These are phyloP conservation scores for Flaveria linearis DNA, from an alignment of 129 eudicot species.

Conservation along the genomic window DNA sequence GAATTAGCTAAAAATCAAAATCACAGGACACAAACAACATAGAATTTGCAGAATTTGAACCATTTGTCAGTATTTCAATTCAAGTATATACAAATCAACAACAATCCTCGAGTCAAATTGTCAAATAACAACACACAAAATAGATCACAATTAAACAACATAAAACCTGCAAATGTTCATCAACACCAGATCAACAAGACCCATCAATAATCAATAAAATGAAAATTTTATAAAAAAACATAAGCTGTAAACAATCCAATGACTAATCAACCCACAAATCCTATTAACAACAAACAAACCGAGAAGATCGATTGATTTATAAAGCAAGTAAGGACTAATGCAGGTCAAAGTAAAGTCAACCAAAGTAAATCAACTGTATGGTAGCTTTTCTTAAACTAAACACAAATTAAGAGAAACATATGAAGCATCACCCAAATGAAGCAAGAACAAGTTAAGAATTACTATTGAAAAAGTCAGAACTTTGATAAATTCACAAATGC, in stretches of 20 bases:
- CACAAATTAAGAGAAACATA: neutral
- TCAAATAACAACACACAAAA: too few species aligned
- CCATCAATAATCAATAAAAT: too few species aligned
- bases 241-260: neutral
- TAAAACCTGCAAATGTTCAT: too few species aligned
- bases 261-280: neutral
- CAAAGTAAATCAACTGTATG: neutral
- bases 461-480: neutral
- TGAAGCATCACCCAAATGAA: slow-evolving; percentile 2
- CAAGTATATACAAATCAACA: too few species aligned
- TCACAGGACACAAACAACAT: too few species aligned
- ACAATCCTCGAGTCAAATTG: too few species aligned
- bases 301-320: neutral
- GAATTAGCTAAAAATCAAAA: too few species aligned
- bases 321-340: neutral
- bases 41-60: too few species aligned
- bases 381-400: neutral
- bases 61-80: too few species aligned
- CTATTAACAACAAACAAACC: neutral
- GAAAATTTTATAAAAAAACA: too few species aligned
- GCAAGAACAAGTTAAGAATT: neutral
- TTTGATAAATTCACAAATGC: neutral
- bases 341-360: neutral
- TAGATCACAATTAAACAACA: too few species aligned
- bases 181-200: too few species aligned